Base-by-base conservation (phyloP, 768 basidiomycete species). In the Coprinopsis cinerea region DNA sequence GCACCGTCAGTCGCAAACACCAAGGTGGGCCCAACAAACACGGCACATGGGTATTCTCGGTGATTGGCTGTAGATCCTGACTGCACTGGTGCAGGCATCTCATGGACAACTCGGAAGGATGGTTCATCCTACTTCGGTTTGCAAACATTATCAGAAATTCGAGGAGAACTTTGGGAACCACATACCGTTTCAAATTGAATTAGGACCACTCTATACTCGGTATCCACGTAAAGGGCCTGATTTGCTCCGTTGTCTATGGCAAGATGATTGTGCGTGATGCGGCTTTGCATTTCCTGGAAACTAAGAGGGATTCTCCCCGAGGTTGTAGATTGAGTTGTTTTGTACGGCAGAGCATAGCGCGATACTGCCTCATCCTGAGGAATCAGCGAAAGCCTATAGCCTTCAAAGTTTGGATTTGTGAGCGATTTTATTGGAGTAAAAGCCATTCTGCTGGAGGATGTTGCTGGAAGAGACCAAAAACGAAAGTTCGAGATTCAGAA, bases 201-300 rank as follows among this genome's bases (percentile, higher is more conserved):
- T 4, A 78, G 56, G 42, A 89, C 71, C 10, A 91, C 78, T 46
- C 71, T 75, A 47, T 77, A 75, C 2, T 78, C 70, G 27, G 75
- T 69, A 57, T 92, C 90, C 22, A 92, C 66, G 57, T 91, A 93
- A 23, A 82, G 66, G 2, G 80, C 80, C 20, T 70, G 69, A 18
- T 70, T 65, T 10, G 71, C 68, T 28, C 72, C 61, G 14, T 62
- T 60, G 17, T 77, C 75, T 2, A 79, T 65, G 11, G 74, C 66
- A 13, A 93, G 74, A 60, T 93, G 91, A 57, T 93, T 92, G 64
- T 92, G 87, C 14, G 83, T 77, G 52, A 93, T 88, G 43, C 91
- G 74, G 59, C 85, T 88, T 62, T 88, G 84, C 48, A 92, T 84
- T 57, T 92, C 91, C 51, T 88, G 77, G 57, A 91, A 87, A 1